Evolutionary conservation across 169 alveolate genomes (phyloP).

Genomic region (Plasmodium fragile): DNA sequence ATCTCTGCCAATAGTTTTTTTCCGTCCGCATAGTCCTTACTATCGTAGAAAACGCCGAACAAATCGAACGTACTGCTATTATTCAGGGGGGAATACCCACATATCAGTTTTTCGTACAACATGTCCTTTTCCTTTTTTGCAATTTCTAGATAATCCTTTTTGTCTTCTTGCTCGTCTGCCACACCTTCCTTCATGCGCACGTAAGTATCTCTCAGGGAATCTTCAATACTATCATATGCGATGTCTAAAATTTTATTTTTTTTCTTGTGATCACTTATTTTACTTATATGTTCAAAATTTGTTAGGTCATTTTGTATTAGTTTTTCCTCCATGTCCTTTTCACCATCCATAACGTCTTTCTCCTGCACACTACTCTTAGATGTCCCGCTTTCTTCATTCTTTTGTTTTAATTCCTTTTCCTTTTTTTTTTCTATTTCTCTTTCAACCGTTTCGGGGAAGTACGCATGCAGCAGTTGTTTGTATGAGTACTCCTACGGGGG

Average conservation of each 20-base stretch:
- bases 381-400: neutral
- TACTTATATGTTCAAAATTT: constrained; percentile 51
- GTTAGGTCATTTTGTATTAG: constrained; percentile 11
- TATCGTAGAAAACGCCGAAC: constrained; percentile 74
- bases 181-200: neutral
- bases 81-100: constrained; percentile 29
- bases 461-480: constrained; percentile 58
- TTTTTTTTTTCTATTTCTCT: constrained; percentile 48
- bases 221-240: constrained; percentile 59
- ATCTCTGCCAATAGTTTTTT: constrained; percentile 35
- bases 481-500: constrained; percentile 63
- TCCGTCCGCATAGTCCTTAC: constrained; percentile 38
- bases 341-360: neutral
- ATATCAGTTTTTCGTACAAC: constrained; percentile 33
- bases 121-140: constrained; percentile 69
- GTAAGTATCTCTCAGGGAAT: constrained; percentile 45
- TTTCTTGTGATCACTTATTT: constrained; percentile 44
- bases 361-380: neutral
- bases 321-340: constrained; percentile 37
- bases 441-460: constrained; percentile 72
- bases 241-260: constrained; percentile 62
- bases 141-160: constrained; percentile 54
- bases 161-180: constrained; percentile 6
- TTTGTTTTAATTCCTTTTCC: constrained; percentile 20
- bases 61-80: constrained; percentile 61